These are phyloP conservation scores for Camellia oleifera DNA, from an alignment of 179 eudicot species.

Conservation along the genomic window DNA sequence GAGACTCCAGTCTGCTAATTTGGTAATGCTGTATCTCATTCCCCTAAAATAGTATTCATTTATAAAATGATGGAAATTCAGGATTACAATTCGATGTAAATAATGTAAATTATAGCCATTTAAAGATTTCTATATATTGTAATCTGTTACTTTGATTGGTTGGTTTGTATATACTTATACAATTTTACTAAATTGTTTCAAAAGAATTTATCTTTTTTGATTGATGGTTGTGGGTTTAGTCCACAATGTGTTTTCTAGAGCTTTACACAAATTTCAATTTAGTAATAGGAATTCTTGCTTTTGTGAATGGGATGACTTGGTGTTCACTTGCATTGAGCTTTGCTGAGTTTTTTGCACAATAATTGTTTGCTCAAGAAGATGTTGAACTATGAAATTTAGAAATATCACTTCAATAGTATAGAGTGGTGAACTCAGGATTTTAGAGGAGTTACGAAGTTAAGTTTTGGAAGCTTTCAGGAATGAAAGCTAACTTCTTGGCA, in stretches of 20 bases:
- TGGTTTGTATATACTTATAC: neutral
- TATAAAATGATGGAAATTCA: conserved; percentile 1
- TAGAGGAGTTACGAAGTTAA: neutral
- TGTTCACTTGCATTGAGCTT: neutral
- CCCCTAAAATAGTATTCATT: conserved; percentile 5
- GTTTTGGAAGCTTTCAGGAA: no score
- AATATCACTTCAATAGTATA: neutral
- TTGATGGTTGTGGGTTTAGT: neutral
- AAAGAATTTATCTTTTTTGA: neutral
- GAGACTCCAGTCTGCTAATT: conserved; percentile 20
- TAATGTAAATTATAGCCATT: neutral
- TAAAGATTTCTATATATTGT: neutral
- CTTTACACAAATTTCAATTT: neutral
- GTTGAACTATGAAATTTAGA: neutral
- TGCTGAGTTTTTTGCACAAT: neutral
- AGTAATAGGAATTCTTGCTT: neutral
- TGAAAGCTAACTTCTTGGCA: no score
- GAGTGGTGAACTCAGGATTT: neutral
- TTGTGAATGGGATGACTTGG: no score
- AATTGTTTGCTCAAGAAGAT: neutral
- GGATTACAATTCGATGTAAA: neutral
- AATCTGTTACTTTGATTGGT: neutral
- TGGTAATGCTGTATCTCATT: neutral
- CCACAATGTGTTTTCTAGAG: neutral
- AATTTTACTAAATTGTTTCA: neutral